Evolutionary conservation across 2,329 filamentous ascomycete genomes (phyloP).

Genomic region (Ophiocordyceps robertsii): DNA sequence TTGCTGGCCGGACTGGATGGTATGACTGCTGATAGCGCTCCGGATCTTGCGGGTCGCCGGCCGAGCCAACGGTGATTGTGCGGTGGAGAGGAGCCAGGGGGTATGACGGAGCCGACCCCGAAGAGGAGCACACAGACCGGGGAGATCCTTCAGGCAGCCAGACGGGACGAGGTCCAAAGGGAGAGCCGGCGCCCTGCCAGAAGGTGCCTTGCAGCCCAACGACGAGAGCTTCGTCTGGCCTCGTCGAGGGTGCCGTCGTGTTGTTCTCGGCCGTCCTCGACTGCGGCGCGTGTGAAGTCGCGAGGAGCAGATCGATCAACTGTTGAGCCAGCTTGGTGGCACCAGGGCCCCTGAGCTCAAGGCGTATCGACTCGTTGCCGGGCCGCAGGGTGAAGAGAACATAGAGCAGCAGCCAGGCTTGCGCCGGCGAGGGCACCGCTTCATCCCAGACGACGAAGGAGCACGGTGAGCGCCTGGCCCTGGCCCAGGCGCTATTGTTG

Average conservation of each 20-base stretch:
- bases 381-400: constrained; percentile 37
- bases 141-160: constrained; percentile 40
- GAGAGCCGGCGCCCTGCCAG: constrained; percentile 59
- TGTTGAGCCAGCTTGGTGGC: constrained; percentile 22
- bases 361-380: constrained; percentile 32
- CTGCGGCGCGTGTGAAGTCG: constrained; percentile 31
- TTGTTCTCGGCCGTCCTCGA: constrained; percentile 10
- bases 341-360: constrained; percentile 26
- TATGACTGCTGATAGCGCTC: constrained; percentile 37
- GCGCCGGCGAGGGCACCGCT: constrained; percentile 28
- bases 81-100: constrained; percentile 36
- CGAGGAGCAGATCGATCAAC: constrained; percentile 32
- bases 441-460: constrained; percentile 30
- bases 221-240: constrained; percentile 18
- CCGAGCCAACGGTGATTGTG: constrained; percentile 23
- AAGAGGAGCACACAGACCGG: constrained; percentile 16
- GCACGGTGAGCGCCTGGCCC: constrained; percentile 38
- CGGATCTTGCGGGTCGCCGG: constrained; percentile 26
- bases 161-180: constrained; percentile 48
- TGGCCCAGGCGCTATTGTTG: constrained; percentile 42
- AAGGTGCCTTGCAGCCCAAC: constrained; percentile 42
- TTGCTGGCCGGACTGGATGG: constrained; percentile 59
- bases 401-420: constrained; percentile 40
- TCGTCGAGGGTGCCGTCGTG: constrained; percentile 10
- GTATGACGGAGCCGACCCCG: constrained; percentile 27